These are phyloP conservation scores for Aspergillus brasiliensis DNA, from an alignment of 2,329 filamentous ascomycete species.

Conservation along the genomic window DNA sequence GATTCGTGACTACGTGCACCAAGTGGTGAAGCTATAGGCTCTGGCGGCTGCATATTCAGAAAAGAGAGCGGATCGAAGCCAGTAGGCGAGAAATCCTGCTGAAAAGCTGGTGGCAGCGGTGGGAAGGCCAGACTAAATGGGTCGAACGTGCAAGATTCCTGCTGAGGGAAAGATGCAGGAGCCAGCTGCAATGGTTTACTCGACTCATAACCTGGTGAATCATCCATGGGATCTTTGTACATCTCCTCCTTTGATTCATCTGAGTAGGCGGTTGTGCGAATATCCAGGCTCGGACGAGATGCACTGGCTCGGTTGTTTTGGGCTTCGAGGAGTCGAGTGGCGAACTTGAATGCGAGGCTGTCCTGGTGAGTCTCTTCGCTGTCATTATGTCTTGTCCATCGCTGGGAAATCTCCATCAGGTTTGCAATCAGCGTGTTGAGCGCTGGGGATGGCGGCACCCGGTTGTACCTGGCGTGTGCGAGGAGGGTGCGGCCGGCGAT, in stretches of 20 bases:
- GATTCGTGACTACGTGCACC: too few relatives aligned
- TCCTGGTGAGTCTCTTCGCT: slow-evolving; percentile 13
- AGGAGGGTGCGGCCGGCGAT: slow-evolving; percentile 47
- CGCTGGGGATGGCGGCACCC: slow-evolving; percentile 27
- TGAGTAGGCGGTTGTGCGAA: slow-evolving; percentile 24
- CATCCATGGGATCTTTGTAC: too few relatives aligned
- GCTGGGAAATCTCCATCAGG: slow-evolving; percentile 39
- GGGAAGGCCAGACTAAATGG: too few relatives aligned
- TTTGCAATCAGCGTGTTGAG: slow-evolving; percentile 39
- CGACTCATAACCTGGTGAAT: too few relatives aligned
- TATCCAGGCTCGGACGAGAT: slow-evolving; percentile 18
- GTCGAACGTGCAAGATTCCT: too few relatives aligned
- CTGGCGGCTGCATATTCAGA: too few relatives aligned
- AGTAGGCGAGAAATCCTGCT: too few relatives aligned
- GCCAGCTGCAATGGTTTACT: too few relatives aligned
- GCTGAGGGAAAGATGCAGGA: too few relatives aligned
- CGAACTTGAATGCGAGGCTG: slow-evolving; percentile 23
- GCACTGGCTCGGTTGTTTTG: slow-evolving; percentile 4
- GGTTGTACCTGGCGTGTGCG: slow-evolving; percentile 39
- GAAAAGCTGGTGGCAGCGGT: too few relatives aligned
- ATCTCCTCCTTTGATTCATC: slow-evolving; percentile 2
- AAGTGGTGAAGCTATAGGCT: too few relatives aligned
- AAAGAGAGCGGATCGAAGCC: too few relatives aligned
- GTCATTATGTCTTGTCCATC: slow-evolving; percentile 36
- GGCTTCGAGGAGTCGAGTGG: slow-evolving; percentile 21